Evolutionary conservation across 768 basidiomycete species (phyloP), one percentile per base, ranked within the genome.

Genomic region (Pisolithus albus): DNA sequence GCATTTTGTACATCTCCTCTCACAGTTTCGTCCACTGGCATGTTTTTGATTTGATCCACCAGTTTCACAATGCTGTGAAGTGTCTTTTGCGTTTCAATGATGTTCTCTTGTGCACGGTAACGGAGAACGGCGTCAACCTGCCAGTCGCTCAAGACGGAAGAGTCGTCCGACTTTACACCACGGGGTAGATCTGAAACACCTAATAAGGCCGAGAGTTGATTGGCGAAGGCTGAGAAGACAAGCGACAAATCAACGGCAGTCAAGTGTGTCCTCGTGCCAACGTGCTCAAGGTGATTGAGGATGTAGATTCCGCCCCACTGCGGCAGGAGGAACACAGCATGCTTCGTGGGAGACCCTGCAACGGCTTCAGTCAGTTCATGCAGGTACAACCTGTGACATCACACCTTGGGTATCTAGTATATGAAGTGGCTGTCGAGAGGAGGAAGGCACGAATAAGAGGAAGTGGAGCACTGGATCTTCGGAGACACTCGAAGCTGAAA

Each of bases 391-490:
- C 40, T 49, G 52, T 46, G 40, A 56, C 39, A 10, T 39, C 65
- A 55, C 58, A 79, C 86, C 78, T 55, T 79, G 65, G 19, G 72
- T 52, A 51, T 82, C 72, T 8, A 86, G 69, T 21, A 96, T 83
- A 30, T 71, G 69, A 52, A 98, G 69, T 3, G 95, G 92, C 24
- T 81, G 72, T 50, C 79, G 82, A n/a, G 65, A 59, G 4, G 74
- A 61, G 0, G 86, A 85, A 1, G 96, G 96, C 2, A 96, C 74
- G 63, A 92, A 99, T 1, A 95, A 66, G 39, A 98, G 71, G 61
- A 99, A 94, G 67, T 97, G 90, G 1, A 99, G 71, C 1, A 97
- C 93, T 4, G 92, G 94, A 56, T 98, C 92, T 54, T 89, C 92
- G 1, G 92, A 92, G 2, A 86, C 85, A 52, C 92, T 87, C 0